Evolutionary conservation across 768 basidiomycete genomes (phyloP), one percentile per base, ranked within the genome.

Genomic region (Pleurotus eryngii): DNA sequence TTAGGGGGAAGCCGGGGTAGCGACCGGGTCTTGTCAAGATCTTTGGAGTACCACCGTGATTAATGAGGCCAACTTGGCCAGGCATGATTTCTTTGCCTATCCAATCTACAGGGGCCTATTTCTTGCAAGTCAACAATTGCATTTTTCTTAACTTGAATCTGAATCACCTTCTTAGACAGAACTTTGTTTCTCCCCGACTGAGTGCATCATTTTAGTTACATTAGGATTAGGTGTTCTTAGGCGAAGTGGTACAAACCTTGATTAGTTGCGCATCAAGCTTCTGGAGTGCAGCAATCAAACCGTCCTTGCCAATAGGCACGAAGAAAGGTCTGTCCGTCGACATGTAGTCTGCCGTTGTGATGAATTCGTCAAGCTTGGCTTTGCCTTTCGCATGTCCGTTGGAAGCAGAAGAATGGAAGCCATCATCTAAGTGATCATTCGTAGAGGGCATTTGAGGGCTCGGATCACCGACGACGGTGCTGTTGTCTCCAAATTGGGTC

Each of bases 41-140:
- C 72, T 91, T 90, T 2, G 92, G 92, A 37, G 83, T 75, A 57
- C 91, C 91, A 74, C 90, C 91, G 65, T 92, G 88, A 66, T 87
- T 90, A 59, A 92, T 85, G 3, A 92, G 72, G 2, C 91, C 92
- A 24, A 92, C 64, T 59, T 72, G 74, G 27, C 92, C 91, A 2
- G 90, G 92, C 27, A 77, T 76, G 47, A 92, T 80, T 69, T 92
- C 87, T 51, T 71, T 74, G 11, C 90, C 89, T 48, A 81, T 79
- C 88, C 90, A 90, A 56, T 79, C 77, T 3, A 83, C 80, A 8
- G 89, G 90, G 1, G 46, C 49, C 83, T 85, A 59, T 9, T 30
- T 30, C 30, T 30, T 11, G 8, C 20, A 30, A 30, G 30, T 30
- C 30, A 30, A 30, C 30, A 30, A 30, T 9, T 8, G 11, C 8